Conservation (phyloP, 2,329 filamentous ascomycete species). For the Teratosphaeria zuluensis region DNA sequence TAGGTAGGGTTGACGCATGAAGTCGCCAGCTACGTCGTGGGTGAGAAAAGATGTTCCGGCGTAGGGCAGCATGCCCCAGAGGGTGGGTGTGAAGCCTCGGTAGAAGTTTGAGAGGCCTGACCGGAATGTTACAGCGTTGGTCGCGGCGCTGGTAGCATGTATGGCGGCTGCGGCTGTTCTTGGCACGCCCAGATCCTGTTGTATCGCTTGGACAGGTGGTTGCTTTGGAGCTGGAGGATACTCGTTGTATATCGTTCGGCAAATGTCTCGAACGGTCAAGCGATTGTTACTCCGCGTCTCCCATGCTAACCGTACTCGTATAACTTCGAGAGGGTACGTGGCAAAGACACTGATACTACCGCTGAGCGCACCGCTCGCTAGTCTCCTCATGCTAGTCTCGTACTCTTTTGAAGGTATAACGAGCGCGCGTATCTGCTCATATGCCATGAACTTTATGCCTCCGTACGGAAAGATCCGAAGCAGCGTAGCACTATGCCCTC, state of each 20-base stretch:
- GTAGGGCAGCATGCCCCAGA: constrained; percentile 93
- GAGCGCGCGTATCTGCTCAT: constrained; percentile 81
- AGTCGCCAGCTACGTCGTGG: constrained; percentile 80
- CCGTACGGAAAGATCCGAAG: constrained; percentile 95
- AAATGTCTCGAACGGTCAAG: constrained; percentile 65
- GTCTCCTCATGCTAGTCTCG: constrained; percentile 70
- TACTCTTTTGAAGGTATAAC: constrained; percentile 63
- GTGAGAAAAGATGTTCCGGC: constrained; percentile 92
- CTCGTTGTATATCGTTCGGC: constrained; percentile 79
- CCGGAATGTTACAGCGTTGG: constrained; percentile 48
- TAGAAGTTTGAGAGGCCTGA: constrained; percentile 84
- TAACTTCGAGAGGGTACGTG: constrained; percentile 89
- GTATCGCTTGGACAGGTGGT: not conserved
- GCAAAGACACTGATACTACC: constrained; percentile 90
- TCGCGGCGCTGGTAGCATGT: constrained; percentile 33
- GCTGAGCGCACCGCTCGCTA: constrained; percentile 63
- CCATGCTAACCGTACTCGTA: constrained; percentile 85
- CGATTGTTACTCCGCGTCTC: constrained; percentile 71
- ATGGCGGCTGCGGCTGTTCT: constrained; percentile 30
- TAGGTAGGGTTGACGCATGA: constrained; percentile 61
- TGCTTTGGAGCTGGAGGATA: constrained; percentile 32
- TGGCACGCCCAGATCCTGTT: constrained; percentile 7
- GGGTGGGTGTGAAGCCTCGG: constrained; percentile 79
- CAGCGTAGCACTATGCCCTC: constrained; percentile 88
- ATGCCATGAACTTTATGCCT: constrained; percentile 94